These are phyloP conservation scores for Teratosphaeriaceae sp. DNA, from an alignment of 2,329 filamentous ascomycete species.

Conservation along the genomic window DNA sequence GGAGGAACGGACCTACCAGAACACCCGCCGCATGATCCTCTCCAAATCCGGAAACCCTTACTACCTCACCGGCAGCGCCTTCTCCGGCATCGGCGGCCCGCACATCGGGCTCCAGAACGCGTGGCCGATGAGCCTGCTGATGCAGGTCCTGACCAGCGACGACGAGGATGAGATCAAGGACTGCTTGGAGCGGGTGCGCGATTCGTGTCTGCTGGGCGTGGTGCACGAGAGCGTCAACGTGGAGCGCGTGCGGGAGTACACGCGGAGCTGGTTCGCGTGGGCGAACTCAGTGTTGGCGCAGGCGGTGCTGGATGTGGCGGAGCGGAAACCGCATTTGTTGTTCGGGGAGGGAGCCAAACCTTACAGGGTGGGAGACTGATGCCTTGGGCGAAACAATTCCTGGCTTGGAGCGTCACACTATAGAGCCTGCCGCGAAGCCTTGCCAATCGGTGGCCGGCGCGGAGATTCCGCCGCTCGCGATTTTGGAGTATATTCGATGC, in stretches of 20 bases:
- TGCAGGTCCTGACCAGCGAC: slow-evolving; percentile 44
- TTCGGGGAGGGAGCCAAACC: too few relatives aligned
- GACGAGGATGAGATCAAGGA: slow-evolving; percentile 42
- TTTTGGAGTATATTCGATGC: too few relatives aligned
- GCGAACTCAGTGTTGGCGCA: slow-evolving; percentile 47
- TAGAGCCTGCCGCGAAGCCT: too few relatives aligned
- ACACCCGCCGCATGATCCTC: slow-evolving; percentile 41
- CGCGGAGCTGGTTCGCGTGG: slow-evolving; percentile 45
- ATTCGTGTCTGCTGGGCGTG: slow-evolving; percentile 42
- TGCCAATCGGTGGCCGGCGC: too few relatives aligned
- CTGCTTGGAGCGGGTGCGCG: slow-evolving; percentile 41
- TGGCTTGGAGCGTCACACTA: too few relatives aligned
- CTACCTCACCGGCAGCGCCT: slow-evolving; percentile 43
- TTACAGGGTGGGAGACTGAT: too few relatives aligned
- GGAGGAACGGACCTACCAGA: slow-evolving; percentile 37
- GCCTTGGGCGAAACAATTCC: too few relatives aligned
- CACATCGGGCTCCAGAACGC: slow-evolving; percentile 41
- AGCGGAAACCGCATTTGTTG: slow-evolving; percentile 38
- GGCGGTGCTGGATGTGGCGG: slow-evolving; percentile 41
- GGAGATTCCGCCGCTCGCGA: too few relatives aligned
- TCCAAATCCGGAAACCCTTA: slow-evolving; percentile 43
- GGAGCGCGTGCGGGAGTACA: slow-evolving; percentile 29
- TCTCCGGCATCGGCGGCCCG: slow-evolving; percentile 44
- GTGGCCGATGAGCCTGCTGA: slow-evolving; percentile 48
- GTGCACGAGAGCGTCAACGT: slow-evolving; percentile 49